phyloP scores from a whole-genome alignment of 2,329 filamentous ascomycete species.

The Colletotrichum karsti region DNA sequence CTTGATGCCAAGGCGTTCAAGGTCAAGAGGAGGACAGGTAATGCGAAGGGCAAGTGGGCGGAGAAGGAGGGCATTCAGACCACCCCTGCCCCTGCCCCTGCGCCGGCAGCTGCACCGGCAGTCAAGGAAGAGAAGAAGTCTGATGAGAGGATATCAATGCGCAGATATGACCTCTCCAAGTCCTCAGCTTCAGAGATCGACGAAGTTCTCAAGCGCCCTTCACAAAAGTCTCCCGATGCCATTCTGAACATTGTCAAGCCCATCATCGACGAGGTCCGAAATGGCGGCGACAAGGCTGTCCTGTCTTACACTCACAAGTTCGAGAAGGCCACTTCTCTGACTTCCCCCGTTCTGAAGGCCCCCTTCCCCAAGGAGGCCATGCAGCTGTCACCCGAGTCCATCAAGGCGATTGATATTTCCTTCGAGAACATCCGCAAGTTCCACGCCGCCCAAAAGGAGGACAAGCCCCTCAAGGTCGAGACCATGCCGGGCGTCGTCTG shows the following conservation, averaged over 20 bases:
- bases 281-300: constrained; percentile 85
- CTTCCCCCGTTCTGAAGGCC: constrained; percentile 86
- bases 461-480: constrained; percentile 84
- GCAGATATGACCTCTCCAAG: constrained; percentile 74
- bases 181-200: constrained; percentile 72
- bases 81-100: constrained; percentile 35
- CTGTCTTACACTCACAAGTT: constrained; percentile 97
- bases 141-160: constrained; percentile 79
- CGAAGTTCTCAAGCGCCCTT: constrained; percentile 84
- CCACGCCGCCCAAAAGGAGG: constrained; percentile 89
- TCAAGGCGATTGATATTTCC: constrained; percentile 90
- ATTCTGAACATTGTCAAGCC: constrained; percentile 92
- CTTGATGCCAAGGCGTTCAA: constrained; percentile 95
- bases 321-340: constrained; percentile 92
- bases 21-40: constrained; percentile 90
- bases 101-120: constrained; percentile 40
- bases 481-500: constrained; percentile 98
- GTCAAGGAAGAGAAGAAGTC: constrained; percentile 47
- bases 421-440: constrained; percentile 96
- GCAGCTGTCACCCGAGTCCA: constrained; percentile 80
- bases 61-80: constrained; percentile 78
- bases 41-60: constrained; percentile 94
- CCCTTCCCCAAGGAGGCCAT: constrained; percentile 89
- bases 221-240: constrained; percentile 92
- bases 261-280: constrained; percentile 88